Base-by-base conservation (phyloP, 2,329 filamentous ascomycete genomes). In the Neurospora crassa region DNA sequence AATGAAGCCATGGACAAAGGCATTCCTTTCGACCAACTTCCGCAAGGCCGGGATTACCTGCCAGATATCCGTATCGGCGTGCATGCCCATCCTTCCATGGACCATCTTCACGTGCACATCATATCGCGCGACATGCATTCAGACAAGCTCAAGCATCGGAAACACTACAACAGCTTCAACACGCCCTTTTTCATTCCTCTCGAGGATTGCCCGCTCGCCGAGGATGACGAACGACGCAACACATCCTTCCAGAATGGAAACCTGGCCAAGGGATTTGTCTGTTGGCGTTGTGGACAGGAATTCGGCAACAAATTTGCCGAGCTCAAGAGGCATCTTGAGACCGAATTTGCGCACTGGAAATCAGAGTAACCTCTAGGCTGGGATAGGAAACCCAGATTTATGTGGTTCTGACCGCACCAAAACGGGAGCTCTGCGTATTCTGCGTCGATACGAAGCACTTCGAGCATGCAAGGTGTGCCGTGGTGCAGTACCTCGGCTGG, bases 91-190 rank as follows among this genome's bases (percentile, higher is more conserved):
- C 96, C 96, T 3, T 94, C 91, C 71, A 98, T 99, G 96, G 90
- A 88, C 74, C 93, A 98, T 79, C 79, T 98, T 70, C 96, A 99
- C 81, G 85, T 98, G 4, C 96, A 99, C 80, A 89, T 98, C 40
- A 82, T 98, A 71, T 93, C 92, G 47, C 84, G 88, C 20, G 96
- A 99, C 79, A 91, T 92, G 85, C 85, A 89, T 76, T 93, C 91
- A 45, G 85, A 87, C 12, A 86, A 85, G 67, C 75, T 97, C 80
- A 92, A 90, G 81, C 90, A 95, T 78, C 86, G 89, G 74, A 95
- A 94, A 79, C 96, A 98, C 81, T 98, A 97, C 82, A 93, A 96
- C 78, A 96, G 92, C 74, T 98, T 98, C 81, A 89, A 88, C 41
- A 96, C 94, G 69, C 87, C 88, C 3, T 99, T 98, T 79, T 88